Evolutionary conservation across 2,329 filamentous ascomycete genomes (phyloP).

Genomic region (Penicillium concentricum): DNA sequence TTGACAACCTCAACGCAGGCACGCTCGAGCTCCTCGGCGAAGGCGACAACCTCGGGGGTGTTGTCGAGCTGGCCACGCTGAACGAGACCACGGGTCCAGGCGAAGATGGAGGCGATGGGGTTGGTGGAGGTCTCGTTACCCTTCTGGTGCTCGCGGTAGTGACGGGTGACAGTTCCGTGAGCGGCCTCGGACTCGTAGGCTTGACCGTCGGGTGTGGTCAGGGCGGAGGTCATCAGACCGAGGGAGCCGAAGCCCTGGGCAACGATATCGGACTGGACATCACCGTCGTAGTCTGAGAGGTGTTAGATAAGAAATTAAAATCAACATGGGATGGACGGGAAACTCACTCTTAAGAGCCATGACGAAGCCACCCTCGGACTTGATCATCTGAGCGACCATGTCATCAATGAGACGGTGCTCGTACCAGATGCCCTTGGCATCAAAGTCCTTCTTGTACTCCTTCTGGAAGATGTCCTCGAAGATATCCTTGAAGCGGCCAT

Average conservation of each 20-base stretch:
- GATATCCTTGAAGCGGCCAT: slow-evolving; percentile 98
- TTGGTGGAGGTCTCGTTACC: slow-evolving; percentile 96
- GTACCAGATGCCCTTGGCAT: slow-evolving; percentile 94
- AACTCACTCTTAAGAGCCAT: slow-evolving; percentile 94
- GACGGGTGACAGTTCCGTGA: slow-evolving; percentile 95
- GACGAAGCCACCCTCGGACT: slow-evolving; percentile 92
- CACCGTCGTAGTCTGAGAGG: slow-evolving; percentile 85
- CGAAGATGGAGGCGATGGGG: slow-evolving; percentile 98
- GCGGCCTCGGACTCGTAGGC: slow-evolving; percentile 97
- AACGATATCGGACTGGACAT: slow-evolving; percentile 97
- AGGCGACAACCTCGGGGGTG: slow-evolving; percentile 87
- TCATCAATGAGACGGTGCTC: slow-evolving; percentile 99
- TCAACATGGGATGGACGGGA: background rate
- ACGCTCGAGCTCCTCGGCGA: slow-evolving; percentile 87
- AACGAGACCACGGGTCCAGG: slow-evolving; percentile 91
- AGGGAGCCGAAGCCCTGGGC: slow-evolving; percentile 98
- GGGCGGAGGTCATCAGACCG: slow-evolving; percentile 96
- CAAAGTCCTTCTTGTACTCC: slow-evolving; percentile 83
- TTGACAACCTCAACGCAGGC: slow-evolving; percentile 95
- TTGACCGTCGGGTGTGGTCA: slow-evolving; percentile 94
- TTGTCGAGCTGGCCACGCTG: slow-evolving; percentile 91
- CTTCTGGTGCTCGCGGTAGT: slow-evolving; percentile 99
- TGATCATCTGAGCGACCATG: slow-evolving; percentile 99
- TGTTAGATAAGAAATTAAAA: slow-evolving; percentile 6
- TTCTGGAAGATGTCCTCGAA: slow-evolving; percentile 96